Base-by-base conservation (phyloP, 2,329 filamentous ascomycete genomes). In the Botrytis galanthina region DNA sequence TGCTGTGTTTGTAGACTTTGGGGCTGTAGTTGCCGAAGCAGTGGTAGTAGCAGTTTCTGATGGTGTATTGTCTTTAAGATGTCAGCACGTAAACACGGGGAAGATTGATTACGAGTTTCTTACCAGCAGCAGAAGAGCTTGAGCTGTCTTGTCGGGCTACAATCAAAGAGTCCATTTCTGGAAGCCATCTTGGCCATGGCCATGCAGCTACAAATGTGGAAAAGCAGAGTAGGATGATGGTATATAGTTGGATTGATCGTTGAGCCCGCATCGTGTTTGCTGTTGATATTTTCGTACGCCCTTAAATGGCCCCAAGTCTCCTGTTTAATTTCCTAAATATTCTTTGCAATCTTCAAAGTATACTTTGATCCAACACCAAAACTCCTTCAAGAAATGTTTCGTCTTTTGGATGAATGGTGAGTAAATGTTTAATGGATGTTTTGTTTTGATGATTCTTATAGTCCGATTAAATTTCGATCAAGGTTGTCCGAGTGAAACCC, bases 151-250 rank as follows among this genome's bases (percentile, higher is more conserved):
- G 83, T 75, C 87, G 84, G 66, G 78, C 74, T 68, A 87, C 87
- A 59, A 90, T 82, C 51, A 91, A 79, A 22, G 85, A 79, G 75
- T 89, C 85, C 51, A 85, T 66, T 20, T 87, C 84, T 29, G 88
- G 87, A 54, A 90, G 81, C 85, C 86, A 89, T 75, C 80, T 82
- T 32, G 88, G 86, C 88, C 88, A 90, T 73, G 85, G 87, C 71
- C 86, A 84, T n/a, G 85, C 84, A 37, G 77, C 75, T 64, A 77
- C 72, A 69, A 79, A 79, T 22, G 86, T 82, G 71, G 89, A 81
- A 46, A 88, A 85, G 61, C 90, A 83, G 76, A 88, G 83, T 76
- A 89, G 83, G 72, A 86, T 76, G 70, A 87, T 84, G 77, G 88
- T 81, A 77, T 85, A 79, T 62, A 85, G 84, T 79, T 85, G 81